A percentile compares a stretch with the other conserved stretches of the same genome.
Conservation (phyloP, 1,139 yeast genomes). For the Magnusiomyces suaveolens region DNA sequence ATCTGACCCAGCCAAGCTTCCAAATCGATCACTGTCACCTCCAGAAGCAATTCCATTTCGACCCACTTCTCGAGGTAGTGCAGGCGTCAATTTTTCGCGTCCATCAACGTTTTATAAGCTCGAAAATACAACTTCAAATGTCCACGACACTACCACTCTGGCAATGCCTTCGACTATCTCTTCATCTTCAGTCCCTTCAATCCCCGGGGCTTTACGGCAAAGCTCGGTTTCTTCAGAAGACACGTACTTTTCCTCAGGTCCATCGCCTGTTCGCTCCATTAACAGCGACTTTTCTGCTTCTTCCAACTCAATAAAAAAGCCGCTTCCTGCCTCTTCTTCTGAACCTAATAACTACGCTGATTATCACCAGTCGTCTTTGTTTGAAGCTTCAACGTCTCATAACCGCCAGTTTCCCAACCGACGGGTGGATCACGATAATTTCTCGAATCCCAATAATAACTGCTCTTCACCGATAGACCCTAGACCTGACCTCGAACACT, state of each 20-base stretch:
- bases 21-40: slow-evolving; percentile 1
- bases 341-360: not conserved
- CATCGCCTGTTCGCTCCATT: slow-evolving; percentile 9
- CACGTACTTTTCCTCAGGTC: slow-evolving; percentile 5
- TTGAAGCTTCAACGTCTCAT: not conserved
- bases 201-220: slow-evolving; percentile 6
- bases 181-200: not conserved
- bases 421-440: not conserved
- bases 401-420: not conserved
- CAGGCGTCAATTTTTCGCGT: slow-evolving; percentile 20
- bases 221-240: slow-evolving; percentile 9
- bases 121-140: slow-evolving; percentile 11
- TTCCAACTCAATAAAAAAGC: not conserved
- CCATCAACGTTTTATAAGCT: slow-evolving; percentile 22
- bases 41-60: slow-evolving; percentile 12
- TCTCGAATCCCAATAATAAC: not conserved
- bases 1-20: not conserved
- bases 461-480: not conserved
- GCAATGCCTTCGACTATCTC: not conserved
- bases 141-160: not conserved
- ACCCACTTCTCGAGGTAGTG: slow-evolving; percentile 15
- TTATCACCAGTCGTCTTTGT: not conserved
- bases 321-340: not conserved
- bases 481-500: not conserved
- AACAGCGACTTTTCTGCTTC: not conserved